A percentile compares a stretch with the other conserved stretches of the same genome.
These are phyloP conservation scores for Paraphoma sp. DNA, from an alignment of 2,329 filamentous ascomycete species.

Conservation along the genomic window DNA sequence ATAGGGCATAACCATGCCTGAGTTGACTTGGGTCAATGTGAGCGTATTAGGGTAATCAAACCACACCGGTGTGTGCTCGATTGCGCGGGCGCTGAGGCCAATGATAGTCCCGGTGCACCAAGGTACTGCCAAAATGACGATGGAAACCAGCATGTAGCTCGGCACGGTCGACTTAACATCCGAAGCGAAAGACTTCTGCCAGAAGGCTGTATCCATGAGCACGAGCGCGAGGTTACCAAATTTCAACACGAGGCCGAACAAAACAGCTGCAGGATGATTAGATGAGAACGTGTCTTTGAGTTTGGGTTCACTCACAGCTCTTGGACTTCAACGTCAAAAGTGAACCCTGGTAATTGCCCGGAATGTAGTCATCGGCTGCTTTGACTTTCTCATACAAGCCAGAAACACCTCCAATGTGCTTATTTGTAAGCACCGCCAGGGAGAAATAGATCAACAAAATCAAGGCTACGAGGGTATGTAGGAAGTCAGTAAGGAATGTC, in stretches of 20 bases:
- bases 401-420: constrained; percentile 10
- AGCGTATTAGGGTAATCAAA: constrained; percentile 46
- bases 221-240: constrained; percentile 18
- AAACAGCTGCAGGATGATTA: constrained; percentile 3
- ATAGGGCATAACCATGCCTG: constrained; percentile 27
- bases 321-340: constrained; percentile 83
- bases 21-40: constrained; percentile 13
- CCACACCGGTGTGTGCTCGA: constrained; percentile 47
- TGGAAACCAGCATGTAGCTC: constrained; percentile 12
- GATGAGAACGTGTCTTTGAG: background rate
- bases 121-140: constrained; percentile 16
- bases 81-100: constrained; percentile 50
- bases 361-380: constrained; percentile 71
- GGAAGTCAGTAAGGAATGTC: constrained; percentile 74
- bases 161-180: constrained; percentile 15
- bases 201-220: constrained; percentile 17
- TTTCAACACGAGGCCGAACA: constrained; percentile 13
- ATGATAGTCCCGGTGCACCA: constrained; percentile 47
- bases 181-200: constrained; percentile 19
- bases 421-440: constrained; percentile 6
- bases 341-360: constrained; percentile 76
- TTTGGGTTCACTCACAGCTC: constrained; percentile 2
- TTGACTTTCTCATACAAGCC: constrained; percentile 41
- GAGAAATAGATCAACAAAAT: constrained; percentile 72
- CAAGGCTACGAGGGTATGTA: constrained; percentile 80